phyloP scores from a whole-genome alignment of 495 filamentous ascomycete genomes.

The Bathelium albidoporum region DNA sequence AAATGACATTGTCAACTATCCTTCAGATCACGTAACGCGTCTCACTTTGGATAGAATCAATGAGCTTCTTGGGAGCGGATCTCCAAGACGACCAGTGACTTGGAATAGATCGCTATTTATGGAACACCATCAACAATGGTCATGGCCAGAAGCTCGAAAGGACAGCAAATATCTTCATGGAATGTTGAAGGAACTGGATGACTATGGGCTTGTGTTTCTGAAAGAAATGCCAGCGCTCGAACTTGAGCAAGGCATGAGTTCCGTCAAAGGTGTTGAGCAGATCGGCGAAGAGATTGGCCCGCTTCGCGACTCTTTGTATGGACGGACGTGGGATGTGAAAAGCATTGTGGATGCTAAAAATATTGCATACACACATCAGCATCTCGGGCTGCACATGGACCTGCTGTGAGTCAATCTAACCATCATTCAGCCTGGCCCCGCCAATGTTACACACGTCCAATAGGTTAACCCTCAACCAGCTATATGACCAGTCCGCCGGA shows the following conservation, averaged over 20 bases:
- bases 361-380: constrained; percentile 74
- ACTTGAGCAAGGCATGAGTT: constrained; percentile 15
- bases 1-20: constrained; percentile 44
- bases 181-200: constrained; percentile 44
- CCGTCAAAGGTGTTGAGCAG: constrained; percentile 41
- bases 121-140: background rate
- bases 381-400: constrained; percentile 84
- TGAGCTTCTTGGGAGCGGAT: background rate
- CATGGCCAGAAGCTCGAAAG: background rate
- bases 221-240: constrained; percentile 55
- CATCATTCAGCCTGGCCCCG: background rate
- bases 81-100: background rate
- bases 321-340: constrained; percentile 77
- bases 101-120: background rate
- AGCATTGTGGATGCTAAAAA: constrained; percentile 71
- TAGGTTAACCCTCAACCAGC: constrained; percentile 4
- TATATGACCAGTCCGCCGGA: constrained; percentile 73
- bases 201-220: constrained; percentile 63
- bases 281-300: constrained; percentile 64
- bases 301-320: constrained; percentile 78
- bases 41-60: constrained; percentile 17
- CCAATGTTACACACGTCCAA: background rate
- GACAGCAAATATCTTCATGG: constrained; percentile 16
- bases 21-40: constrained; percentile 38
- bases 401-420: constrained; percentile 39